A percentile compares a stretch with the other conserved stretches of the same genome.
phyloP scores from a whole-genome alignment of 805 yeast species.

The Brettanomyces custersianus region DNA sequence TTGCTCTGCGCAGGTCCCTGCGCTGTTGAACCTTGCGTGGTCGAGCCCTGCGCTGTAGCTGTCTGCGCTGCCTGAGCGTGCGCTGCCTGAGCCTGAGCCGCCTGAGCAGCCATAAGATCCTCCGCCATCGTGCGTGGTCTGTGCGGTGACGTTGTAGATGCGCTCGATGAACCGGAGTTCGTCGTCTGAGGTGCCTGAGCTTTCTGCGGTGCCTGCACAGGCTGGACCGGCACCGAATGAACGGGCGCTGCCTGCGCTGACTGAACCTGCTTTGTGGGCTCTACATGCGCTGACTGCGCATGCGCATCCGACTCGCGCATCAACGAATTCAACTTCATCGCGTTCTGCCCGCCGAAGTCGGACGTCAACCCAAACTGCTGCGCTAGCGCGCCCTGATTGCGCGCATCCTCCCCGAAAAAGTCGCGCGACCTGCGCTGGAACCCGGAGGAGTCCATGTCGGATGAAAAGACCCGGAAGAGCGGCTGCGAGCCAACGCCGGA shows the following conservation, averaged over 20 bases:
- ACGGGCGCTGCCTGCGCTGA: background rate
- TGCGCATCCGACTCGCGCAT: background rate
- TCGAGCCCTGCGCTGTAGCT: background rate
- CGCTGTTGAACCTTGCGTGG: no score
- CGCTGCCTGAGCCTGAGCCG: slow-evolving; percentile 2
- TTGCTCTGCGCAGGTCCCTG: no score
- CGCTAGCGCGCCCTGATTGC: no score
- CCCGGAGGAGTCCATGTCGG: slow-evolving; percentile 19
- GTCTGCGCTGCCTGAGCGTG: background rate
- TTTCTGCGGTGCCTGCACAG: background rate
- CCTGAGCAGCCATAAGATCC: background rate
- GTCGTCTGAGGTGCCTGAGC: background rate
- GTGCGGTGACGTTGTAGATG: no score
- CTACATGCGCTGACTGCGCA: background rate
- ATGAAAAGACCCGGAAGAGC: slow-evolving; percentile 19
- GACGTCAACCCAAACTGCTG: background rate
- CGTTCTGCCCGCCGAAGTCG: slow-evolving; percentile 18
- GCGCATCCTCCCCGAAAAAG: slow-evolving; percentile 4
- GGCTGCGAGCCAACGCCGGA: slow-evolving; percentile 6
- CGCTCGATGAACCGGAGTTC: background rate
- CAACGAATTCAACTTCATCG: slow-evolving; percentile 13
- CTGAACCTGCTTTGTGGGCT: background rate
- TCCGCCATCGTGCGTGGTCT: no score
- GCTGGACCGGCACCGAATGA: background rate
- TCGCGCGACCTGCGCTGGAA: slow-evolving; percentile 4